Percentiles rank a stretch among this genome's conserved stretches.
Conservation (phyloP, 495 filamentous ascomycete species). For the Parathielavia appendiculata region DNA sequence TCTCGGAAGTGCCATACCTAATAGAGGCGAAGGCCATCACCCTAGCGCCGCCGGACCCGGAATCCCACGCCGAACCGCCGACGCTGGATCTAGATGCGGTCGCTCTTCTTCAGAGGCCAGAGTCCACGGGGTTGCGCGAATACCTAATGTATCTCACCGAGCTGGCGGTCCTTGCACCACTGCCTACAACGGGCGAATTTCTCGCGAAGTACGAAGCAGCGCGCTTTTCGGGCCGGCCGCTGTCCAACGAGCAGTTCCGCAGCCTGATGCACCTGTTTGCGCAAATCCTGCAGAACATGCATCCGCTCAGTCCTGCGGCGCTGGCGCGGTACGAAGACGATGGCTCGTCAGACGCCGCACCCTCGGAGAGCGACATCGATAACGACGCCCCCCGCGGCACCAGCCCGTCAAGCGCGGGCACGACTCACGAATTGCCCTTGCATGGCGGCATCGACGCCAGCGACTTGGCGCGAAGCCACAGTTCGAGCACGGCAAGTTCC, state of each 20-base stretch:
- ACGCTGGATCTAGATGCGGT: conserved; percentile 56
- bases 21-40: conserved; percentile 91
- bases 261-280: conserved; percentile 82
- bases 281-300: conserved; percentile 73
- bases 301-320: conserved; percentile 49
- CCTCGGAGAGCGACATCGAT: conserved; percentile 46
- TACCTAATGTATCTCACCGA: conserved; percentile 69
- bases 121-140: conserved; percentile 70
- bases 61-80: conserved; percentile 38
- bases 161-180: conserved; percentile 58
- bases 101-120: conserved; percentile 63
- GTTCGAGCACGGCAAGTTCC: conserved; percentile 29
- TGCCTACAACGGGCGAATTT: conserved; percentile 57
- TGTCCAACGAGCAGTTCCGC: conserved; percentile 66
- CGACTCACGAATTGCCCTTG: conserved; percentile 15
- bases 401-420: conserved; percentile 31
- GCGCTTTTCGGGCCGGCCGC: conserved; percentile 60
- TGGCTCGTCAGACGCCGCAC: conserved; percentile 28
- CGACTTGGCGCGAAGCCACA: conserved; percentile 14
- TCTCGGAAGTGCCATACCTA: conserved; percentile 80
- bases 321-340: conserved; percentile 36
- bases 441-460: background rate
- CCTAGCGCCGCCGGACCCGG: conserved; percentile 61
- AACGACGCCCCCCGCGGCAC: conserved; percentile 36
- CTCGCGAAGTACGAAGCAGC: conserved; percentile 74